These are phyloP conservation scores for Amniculicola lignicola DNA, from an alignment of 495 filamentous ascomycete genomes.

Conservation along the genomic window DNA sequence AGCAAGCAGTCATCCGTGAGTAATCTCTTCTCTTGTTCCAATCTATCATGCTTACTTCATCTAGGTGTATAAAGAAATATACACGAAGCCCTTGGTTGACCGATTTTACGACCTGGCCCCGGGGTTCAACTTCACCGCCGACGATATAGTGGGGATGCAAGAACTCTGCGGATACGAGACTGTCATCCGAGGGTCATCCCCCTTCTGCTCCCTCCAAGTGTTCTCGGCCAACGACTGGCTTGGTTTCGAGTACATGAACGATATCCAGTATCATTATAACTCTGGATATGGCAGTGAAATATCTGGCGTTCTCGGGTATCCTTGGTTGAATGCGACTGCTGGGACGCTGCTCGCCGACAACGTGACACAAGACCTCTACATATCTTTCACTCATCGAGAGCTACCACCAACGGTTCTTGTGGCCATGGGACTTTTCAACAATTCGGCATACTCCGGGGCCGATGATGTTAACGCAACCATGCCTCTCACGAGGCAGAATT, in stretches of 20 bases:
- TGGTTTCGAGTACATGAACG: conserved; percentile 49
- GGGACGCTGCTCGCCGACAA: conserved; percentile 38
- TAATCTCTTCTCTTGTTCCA: background rate
- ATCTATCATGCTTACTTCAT: background rate
- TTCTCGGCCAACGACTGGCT: conserved; percentile 52
- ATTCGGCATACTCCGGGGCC: conserved; percentile 46
- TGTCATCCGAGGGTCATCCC: conserved; percentile 47
- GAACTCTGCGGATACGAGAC: conserved; percentile 52
- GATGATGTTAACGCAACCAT: conserved; percentile 49
- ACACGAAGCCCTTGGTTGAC: conserved; percentile 46
- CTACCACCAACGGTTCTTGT: conserved; percentile 49
- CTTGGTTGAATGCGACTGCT: conserved; percentile 49
- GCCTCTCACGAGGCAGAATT: conserved; percentile 48
- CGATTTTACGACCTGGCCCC: conserved; percentile 45
- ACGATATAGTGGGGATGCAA: conserved; percentile 51
- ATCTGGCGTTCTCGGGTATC: conserved; percentile 47
- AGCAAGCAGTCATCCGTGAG: conserved; percentile 42
- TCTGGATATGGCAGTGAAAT: conserved; percentile 47
- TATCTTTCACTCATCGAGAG: conserved; percentile 53
- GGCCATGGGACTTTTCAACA: conserved; percentile 52
- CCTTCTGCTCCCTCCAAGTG: conserved; percentile 46
- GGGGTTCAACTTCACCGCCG: conserved; percentile 47
- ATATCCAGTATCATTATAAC: conserved; percentile 51
- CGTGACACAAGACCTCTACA: conserved; percentile 44
- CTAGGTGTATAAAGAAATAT: conserved; percentile 42